These are phyloP conservation scores for Podospora australis DNA, from an alignment of 495 filamentous ascomycete species.

Conservation along the genomic window DNA sequence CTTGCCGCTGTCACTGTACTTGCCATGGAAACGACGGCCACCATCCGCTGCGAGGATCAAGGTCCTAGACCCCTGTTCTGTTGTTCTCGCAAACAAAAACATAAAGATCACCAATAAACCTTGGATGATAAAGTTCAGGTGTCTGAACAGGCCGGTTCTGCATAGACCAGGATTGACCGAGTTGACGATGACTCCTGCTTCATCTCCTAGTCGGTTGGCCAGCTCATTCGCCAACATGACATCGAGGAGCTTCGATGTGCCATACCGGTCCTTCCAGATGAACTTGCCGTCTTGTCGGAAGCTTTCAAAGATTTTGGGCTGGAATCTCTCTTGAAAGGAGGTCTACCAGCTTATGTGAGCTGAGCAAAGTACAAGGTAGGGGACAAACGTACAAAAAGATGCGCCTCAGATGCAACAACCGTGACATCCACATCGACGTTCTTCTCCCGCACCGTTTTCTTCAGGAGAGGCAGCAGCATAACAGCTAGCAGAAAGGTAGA, in stretches of 20 bases:
- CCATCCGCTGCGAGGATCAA: constrained; percentile 34
- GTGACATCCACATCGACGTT: constrained; percentile 11
- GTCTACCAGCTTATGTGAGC: constrained; percentile 1
- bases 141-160: constrained; percentile 36
- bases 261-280: constrained; percentile 29
- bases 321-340: constrained; percentile 10
- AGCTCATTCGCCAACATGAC: constrained; percentile 44
- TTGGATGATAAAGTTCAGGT: constrained; percentile 15
- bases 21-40: constrained; percentile 40
- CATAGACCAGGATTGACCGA: constrained; percentile 48
- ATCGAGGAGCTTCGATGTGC: constrained; percentile 48
- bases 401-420: constrained; percentile 24
- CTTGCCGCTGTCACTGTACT: constrained; percentile 34
- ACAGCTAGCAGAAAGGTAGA: constrained; percentile 41
- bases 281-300: constrained; percentile 19
- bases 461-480: constrained; percentile 39
- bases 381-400: constrained; percentile 13
- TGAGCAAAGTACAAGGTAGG: constrained; percentile 3
- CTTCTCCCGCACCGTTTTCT: constrained; percentile 23
- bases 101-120: constrained; percentile 21
- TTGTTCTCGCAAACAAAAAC: constrained; percentile 31
- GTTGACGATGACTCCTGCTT: constrained; percentile 43
- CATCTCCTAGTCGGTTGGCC: constrained; percentile 20
- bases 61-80: constrained; percentile 45
- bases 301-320: constrained; percentile 17